Percentiles rank a stretch among this genome's conserved stretches.
These are phyloP conservation scores for Penicillium frequentans DNA, from an alignment of 2,329 filamentous ascomycete genomes.

Conservation along the genomic window DNA sequence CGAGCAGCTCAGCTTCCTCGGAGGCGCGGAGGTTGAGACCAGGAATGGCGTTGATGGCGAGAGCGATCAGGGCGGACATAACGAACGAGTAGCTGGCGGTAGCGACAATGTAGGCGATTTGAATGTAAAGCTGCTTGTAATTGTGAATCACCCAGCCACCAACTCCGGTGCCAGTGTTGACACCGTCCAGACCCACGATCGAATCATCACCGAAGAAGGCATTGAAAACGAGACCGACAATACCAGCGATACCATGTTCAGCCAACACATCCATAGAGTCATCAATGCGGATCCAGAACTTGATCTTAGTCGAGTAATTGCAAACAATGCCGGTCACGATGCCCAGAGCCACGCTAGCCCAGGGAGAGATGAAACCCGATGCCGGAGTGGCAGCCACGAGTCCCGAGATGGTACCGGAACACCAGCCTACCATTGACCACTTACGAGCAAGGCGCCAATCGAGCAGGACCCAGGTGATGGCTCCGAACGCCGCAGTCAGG, in stretches of 20 bases:
- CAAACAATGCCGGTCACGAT: conserved; percentile 65
- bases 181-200: conserved; percentile 72
- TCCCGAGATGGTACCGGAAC: conserved; percentile 82
- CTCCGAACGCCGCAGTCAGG: conserved; percentile 85
- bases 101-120: conserved; percentile 67
- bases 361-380: conserved; percentile 73
- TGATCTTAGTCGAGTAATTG: conserved; percentile 85
- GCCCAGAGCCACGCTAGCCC: conserved; percentile 62
- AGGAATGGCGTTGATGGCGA: conserved; percentile 69
- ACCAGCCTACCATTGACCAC: conserved; percentile 93
- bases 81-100: conserved; percentile 66
- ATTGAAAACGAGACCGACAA: conserved; percentile 76
- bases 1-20: conserved; percentile 67
- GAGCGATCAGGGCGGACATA: conserved; percentile 68
- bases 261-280: conserved; percentile 90
- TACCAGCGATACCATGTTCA: conserved; percentile 82
- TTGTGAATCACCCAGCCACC: conserved; percentile 72
- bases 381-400: conserved; percentile 85
- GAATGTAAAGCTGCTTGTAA: conserved; percentile 70
- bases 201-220: conserved; percentile 74
- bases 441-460: conserved; percentile 93
- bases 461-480: conserved; percentile 90
- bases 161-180: conserved; percentile 46
- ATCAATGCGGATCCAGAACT: conserved; percentile 76
- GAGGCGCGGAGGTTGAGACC: conserved; percentile 68